Evolutionary conservation across 257 asterid genomes (phyloP), one percentile per base, ranked within the genome.

Genomic region (Pogostemon cablin): DNA sequence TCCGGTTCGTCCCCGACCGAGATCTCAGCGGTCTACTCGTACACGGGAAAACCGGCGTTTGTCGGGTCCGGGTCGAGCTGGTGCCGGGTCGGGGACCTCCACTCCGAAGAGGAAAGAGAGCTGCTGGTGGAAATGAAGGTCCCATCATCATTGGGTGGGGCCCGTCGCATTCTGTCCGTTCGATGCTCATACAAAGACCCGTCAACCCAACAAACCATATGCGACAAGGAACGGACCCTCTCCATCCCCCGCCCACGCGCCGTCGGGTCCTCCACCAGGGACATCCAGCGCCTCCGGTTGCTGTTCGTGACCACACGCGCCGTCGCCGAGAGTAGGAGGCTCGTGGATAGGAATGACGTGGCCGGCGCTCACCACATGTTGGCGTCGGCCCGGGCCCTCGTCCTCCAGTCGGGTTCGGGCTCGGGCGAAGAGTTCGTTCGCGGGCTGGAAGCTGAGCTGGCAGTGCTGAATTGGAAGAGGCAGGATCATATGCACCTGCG

Each of bases 141-240:
- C 80, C 96, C 97, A 74, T 80, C 92, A 17, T 71, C 95, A 12
- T 76, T 71, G 6, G 74, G 72, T 17, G 86, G 96, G 85, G 59
- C 95, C 95, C 97, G 81, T 73, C 89, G 87, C n/a, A 84, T 82
- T 10, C 73, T 95, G 86, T 77, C 98, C 82, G 92, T 91, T 57
- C 88, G 92, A 68, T 86, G 92, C 86, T 75, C 86, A 20, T 86
- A 82, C 95, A 83, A 76, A 80, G 97, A 95, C 88, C 93, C 95
- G 84, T 95, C 97, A 82, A 89, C 95, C 62, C 90, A 84, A 65
- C 86, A 79, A 69, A 76, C 83, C 69, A 75, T 84, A 61, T 73
- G 81, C 80, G 90, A 90, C 76, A 85, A 82, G 62, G 96, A 87
- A 32, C 88, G 86, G 34, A 79, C 77, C 41, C 81, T 93, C 0